Base-by-base conservation (phyloP, 192 early-diverging fungal species). In the Linnemannia schmuckeri region DNA sequence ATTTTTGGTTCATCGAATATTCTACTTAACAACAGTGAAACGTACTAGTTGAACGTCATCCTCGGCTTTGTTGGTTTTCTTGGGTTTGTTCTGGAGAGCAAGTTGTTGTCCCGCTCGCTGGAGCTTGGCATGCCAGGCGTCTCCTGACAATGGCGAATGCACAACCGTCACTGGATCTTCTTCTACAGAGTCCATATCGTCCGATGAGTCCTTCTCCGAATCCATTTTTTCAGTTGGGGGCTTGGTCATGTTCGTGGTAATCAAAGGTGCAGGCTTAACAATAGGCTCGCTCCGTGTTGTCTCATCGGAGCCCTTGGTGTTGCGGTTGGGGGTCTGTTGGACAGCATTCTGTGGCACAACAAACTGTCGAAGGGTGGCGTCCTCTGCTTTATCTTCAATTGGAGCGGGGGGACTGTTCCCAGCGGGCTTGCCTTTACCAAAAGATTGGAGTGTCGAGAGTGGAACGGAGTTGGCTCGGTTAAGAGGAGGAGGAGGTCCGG, bases 41-140 rank as follows among this genome's bases (percentile, higher is more conserved):
- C 77, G 55, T 84, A 91, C 90, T 79, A 90, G 57, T 75, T 91
- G 90, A 22, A 85, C 83, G 47, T 91, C 89, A 57, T 91, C 90
- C 9, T 78, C 78, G 7, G 49, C 42, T 40, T 83, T 85, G n/a
- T 40, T 17, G 0, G 72, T 49, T 44, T 79, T 82, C 68, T 79
- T 72, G 24, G 63, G 42, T 22, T 87, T 74, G 10, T 22, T 6
- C 18, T 37, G 73, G 17, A 76, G 46, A 5, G 22, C 42, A n/a
- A 77, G 57, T n/a, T 88, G 68, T 71, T 85, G 78, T 1, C 81
- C 85, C 0, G 85, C 85, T 68, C 78, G 78, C 54, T 81, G 74
- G 0, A 87, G 66, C 57, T 81, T 71, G 17, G 85, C 76, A 38
- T 81, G 75, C 85, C 85, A 87, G 8, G 75, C 71, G 27, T 78